These are phyloP conservation scores for Ilyonectria destructans DNA, from an alignment of 2,329 filamentous ascomycete species.

Conservation along the genomic window DNA sequence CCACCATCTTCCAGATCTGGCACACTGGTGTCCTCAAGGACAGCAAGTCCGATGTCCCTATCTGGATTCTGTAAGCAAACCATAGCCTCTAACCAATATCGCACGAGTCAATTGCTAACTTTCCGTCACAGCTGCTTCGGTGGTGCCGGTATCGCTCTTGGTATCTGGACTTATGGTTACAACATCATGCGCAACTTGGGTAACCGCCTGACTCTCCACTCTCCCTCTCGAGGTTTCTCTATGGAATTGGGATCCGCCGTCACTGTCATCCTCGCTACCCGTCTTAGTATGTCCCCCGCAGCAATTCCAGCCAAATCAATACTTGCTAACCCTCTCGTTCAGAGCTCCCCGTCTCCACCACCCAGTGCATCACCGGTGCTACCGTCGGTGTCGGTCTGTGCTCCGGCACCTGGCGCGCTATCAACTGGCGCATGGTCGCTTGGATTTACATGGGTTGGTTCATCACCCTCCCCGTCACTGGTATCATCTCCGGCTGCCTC, in stretches of 20 bases:
- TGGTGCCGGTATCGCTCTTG: conserved; percentile 67
- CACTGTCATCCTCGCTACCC: conserved; percentile 76
- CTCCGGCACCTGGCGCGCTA: conserved; percentile 71
- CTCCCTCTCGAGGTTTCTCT: conserved; percentile 72
- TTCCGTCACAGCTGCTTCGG: conserved; percentile 59
- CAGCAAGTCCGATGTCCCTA: conserved; percentile 66
- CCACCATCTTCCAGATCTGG: conserved; percentile 76
- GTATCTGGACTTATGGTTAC: conserved; percentile 76
- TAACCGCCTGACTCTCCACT: conserved; percentile 75
- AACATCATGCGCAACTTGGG: conserved; percentile 77
- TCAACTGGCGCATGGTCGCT: conserved; percentile 76
- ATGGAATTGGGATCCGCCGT: conserved; percentile 75
- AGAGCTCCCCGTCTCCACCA: conserved; percentile 76
- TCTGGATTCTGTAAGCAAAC: conserved; percentile 69
- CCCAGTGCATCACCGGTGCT: conserved; percentile 76
- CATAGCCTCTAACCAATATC: neutral
- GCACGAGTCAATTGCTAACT: conserved; percentile 1
- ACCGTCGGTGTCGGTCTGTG: conserved; percentile 76
- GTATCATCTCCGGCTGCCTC: conserved; percentile 71
- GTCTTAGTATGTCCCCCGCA: conserved; percentile 61
- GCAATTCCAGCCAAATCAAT: fast-evolving
- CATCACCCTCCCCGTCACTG: conserved; percentile 72
- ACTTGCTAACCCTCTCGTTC: conserved; percentile 2
- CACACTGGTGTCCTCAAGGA: conserved; percentile 60
- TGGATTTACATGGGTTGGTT: conserved; percentile 76